phyloP scores from a whole-genome alignment of 805 yeast species.

The Myxozyma vanderwaltii region DNA sequence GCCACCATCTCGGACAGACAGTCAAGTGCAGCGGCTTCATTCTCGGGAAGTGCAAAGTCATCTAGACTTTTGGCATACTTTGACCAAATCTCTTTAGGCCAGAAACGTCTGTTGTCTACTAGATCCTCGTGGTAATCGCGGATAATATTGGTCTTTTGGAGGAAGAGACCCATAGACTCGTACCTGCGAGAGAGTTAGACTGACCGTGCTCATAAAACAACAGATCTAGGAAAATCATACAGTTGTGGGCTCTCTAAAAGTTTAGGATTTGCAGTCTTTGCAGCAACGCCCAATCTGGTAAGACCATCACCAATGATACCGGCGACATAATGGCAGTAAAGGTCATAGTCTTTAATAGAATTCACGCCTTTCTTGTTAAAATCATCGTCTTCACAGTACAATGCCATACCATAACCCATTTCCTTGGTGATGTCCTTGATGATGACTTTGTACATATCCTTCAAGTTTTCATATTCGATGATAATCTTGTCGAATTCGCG shows the following conservation, averaged over 20 bases:
- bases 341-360: slow-evolving; percentile 79
- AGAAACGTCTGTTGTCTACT: slow-evolving; percentile 88
- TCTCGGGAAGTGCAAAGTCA: slow-evolving; percentile 57
- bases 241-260: slow-evolving; percentile 57
- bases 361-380: slow-evolving; percentile 78
- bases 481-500: slow-evolving; percentile 75
- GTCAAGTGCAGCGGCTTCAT: slow-evolving; percentile 57
- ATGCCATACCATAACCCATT: slow-evolving; percentile 99
- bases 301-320: slow-evolving; percentile 97
- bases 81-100: slow-evolving; percentile 94
- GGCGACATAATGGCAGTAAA: slow-evolving; percentile 96
- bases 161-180: slow-evolving; percentile 89
- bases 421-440: slow-evolving; percentile 72
- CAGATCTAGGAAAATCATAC: slow-evolving; percentile 14
- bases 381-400: slow-evolving; percentile 69
- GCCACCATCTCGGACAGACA: slow-evolving; percentile 82
- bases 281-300: slow-evolving; percentile 76
- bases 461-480: slow-evolving; percentile 69
- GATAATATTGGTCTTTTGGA: slow-evolving; percentile 94
- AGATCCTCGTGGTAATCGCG: slow-evolving; percentile 93
- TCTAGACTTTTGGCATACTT: slow-evolving; percentile 66
- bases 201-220: not conserved
- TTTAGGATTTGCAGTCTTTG: slow-evolving; percentile 63
- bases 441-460: slow-evolving; percentile 74
- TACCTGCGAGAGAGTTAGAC: slow-evolving; percentile 40